Evolutionary conservation across 2,329 filamentous ascomycete species (phyloP), one percentile per base, ranked within the genome.

Genomic region (Drechslerella stenobrocha): DNA sequence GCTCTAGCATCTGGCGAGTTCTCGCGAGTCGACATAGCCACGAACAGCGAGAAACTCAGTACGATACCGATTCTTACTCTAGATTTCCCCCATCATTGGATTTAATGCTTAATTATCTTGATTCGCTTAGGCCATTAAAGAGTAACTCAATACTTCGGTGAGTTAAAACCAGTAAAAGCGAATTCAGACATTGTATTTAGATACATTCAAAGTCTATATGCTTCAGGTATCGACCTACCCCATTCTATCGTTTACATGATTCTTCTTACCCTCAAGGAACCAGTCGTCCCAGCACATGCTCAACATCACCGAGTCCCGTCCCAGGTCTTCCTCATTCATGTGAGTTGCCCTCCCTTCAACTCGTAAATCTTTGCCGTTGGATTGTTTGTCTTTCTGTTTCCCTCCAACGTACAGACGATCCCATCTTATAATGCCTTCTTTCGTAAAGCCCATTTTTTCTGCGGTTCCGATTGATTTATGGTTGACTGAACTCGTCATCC

Each of bases 401-500:
- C 73, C 74, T 18, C 64, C 53, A 1, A 56, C 45, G 11, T 71
- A 78, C 71, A 55, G 73, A 70, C 37, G 74, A 44, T 76, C 71
- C 74, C 76, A 77, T 24, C 74, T 67, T 13, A 75, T 60, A 34
- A 75, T 57, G 4, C 74, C 76, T 51, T 77, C 76, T 15, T 71
- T 66, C 20, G 66, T 56, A 51, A 76, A 77, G 0, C 76, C 76
- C 71, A 78, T 73, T 40, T 74, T 70, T 60, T 76, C 70, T 0
- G 76, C 76, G 1, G 74, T 69, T 11, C 50, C 67, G 9, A 74
- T 69, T 1, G 74, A 76, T 6, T 70, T 59, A 2, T 52, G 32
- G 37, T 76, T 76, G 2, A 58, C 60, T n/a, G 72, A 46, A 50
- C 70, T 73, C n/a, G 74, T 66, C 48, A 72, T 71, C 76, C 76